Evolutionary conservation across 805 yeast species (phyloP).

Genomic region (Cyberlindnera sargentensis): DNA sequence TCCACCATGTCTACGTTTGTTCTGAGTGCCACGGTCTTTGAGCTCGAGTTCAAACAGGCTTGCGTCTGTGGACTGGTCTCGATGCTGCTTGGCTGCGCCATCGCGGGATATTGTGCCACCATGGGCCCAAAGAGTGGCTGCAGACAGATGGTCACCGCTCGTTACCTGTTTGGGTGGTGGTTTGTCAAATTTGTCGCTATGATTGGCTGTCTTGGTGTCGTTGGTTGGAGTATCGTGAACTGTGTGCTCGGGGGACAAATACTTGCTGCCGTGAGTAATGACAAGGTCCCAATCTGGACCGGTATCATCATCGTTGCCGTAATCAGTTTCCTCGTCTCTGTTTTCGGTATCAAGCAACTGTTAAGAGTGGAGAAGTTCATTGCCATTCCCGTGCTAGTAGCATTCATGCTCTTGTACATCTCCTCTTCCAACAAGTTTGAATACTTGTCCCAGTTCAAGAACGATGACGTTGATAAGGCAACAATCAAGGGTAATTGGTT

Average conservation of each 20-base stretch:
- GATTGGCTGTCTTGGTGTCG: slow-evolving; percentile 63
- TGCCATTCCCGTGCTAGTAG: slow-evolving; percentile 60
- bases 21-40: slow-evolving; percentile 66
- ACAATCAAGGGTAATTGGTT: slow-evolving; percentile 63
- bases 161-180: slow-evolving; percentile 83
- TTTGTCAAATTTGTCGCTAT: slow-evolving; percentile 70
- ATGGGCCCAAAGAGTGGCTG: slow-evolving; percentile 92
- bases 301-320: slow-evolving; percentile 70
- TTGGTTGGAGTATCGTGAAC: slow-evolving; percentile 95
- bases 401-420: slow-evolving; percentile 63
- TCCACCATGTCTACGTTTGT: slow-evolving; percentile 83
- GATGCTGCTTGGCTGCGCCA: slow-evolving; percentile 57
- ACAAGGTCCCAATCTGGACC: slow-evolving; percentile 58
- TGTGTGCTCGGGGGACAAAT: slow-evolving; percentile 87
- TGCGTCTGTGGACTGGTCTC: slow-evolving; percentile 58
- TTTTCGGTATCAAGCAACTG: slow-evolving; percentile 72
- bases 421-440: slow-evolving; percentile 43
- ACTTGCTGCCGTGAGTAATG: slow-evolving; percentile 56
- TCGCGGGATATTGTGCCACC: slow-evolving; percentile 77
- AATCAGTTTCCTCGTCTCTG: slow-evolving; percentile 57
- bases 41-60: slow-evolving; percentile 59
- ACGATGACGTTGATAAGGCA: slow-evolving; percentile 23
- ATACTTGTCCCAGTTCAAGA: slow-evolving; percentile 26
- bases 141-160: slow-evolving; percentile 78
- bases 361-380: slow-evolving; percentile 60